Evolutionary conservation across 768 basidiomycete species (phyloP).

Genomic region (Tricholoma sp.): DNA sequence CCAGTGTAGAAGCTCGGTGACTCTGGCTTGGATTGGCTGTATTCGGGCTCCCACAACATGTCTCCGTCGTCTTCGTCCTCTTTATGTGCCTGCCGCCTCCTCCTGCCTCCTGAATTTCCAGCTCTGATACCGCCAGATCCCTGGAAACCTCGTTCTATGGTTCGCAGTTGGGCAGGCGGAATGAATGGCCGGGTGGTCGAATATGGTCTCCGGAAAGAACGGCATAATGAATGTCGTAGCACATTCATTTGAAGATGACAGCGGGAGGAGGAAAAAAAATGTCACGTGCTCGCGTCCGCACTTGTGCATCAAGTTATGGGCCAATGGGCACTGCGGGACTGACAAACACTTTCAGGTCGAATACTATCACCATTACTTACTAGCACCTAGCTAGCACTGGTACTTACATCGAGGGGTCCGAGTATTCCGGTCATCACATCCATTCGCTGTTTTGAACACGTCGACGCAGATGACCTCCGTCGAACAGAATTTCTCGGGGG

Average conservation of each 20-base stretch:
- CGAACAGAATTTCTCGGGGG: slow-evolving; percentile 89
- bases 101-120: slow-evolving; percentile 1
- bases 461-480: slow-evolving; percentile 23
- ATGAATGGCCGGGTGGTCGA: slow-evolving; percentile 25
- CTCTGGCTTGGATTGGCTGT: slow-evolving; percentile 36
- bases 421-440: not conserved
- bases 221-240: slow-evolving; percentile 19
- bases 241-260: slow-evolving; percentile 19
- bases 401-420: too few species aligned
- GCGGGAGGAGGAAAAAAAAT: slow-evolving; percentile 5
- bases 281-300: slow-evolving; percentile 8
- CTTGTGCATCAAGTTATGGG: too few species aligned
- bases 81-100: slow-evolving; percentile 10
- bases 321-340: too few species aligned
- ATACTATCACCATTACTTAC: too few species aligned
- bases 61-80: slow-evolving; percentile 9
- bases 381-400: too few species aligned
- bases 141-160: slow-evolving; percentile 7
- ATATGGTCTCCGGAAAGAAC: slow-evolving; percentile 18
- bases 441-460: not conserved
- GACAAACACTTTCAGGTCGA: too few species aligned
- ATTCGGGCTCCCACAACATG: slow-evolving; percentile 9
- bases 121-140: not conserved
- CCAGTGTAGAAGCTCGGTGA: slow-evolving; percentile 86
- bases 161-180: slow-evolving; percentile 27